Evolutionary conservation across 1,284 basidiomycete genomes (phyloP), one percentile per base, ranked within the genome.

Genomic region (Sporisorium sorghi): DNA sequence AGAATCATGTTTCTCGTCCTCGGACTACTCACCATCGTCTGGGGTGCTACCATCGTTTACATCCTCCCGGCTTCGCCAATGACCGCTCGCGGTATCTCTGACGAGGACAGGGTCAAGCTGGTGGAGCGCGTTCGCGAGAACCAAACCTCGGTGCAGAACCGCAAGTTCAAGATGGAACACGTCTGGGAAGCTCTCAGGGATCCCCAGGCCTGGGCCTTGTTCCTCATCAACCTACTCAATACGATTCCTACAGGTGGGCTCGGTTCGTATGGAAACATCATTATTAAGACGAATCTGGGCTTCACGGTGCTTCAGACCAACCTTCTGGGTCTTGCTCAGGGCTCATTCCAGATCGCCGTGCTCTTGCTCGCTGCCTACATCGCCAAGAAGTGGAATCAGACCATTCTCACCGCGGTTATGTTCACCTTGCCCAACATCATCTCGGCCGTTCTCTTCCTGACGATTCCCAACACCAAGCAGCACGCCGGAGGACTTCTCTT

Each of bases 81-180:
- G 60, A 66, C 39, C 9, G 67, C 67, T 9, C 53, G 81, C 11
- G 82, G 88, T 74, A 88, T 86, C 73, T 85, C 86, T 14, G 82
- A 85, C 24, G 87, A 88, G 67, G 88, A 89, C 66, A 85, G 86
- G 28, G 64, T 87, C 19, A 86, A 88, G 35, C 86, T 88, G 58
- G 86, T 87, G 44, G 88, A 89, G 78, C 86, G 88, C 17, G 87
- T 89, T 3, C 82, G 88, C 32, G 87, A 87, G 75, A 89, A 89
- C 73, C 78, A 85, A 78, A 86, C 85, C 2, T 88, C 88, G 8
- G 86, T 88, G 24, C 87, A 88, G 78, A 89, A 89, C 80, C 87
- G 85, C 70, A 85, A 86, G 59, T 89, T 88, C 83, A 89, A 89
- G 85, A 79, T 65, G 78, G 83, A 87, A 50, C 86, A 87, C 84